Percentiles rank a stretch among this genome's conserved stretches.
Evolutionary conservation across 345 rosid species (phyloP).

Genomic region (Camelina neglecta): DNA sequence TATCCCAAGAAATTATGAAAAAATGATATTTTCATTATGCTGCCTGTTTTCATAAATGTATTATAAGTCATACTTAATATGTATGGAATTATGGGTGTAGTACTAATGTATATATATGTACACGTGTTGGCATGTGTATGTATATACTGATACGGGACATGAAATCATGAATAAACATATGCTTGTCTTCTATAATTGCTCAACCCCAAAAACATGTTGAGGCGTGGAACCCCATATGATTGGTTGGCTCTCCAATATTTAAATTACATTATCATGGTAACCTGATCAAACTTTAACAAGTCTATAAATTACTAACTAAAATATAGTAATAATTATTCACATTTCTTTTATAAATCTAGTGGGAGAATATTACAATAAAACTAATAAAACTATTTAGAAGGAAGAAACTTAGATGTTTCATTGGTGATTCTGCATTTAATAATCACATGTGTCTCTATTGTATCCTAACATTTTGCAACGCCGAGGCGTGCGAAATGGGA

Average conservation of each 20-base stretch:
- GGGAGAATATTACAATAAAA: not conserved
- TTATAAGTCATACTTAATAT: not conserved
- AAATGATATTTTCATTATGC: not conserved
- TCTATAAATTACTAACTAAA: not conserved
- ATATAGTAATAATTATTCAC: not conserved
- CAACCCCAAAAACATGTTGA: conserved; percentile 34
- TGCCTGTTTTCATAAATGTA: not conserved
- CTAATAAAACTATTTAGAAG: not conserved
- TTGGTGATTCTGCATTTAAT: conserved; percentile 8
- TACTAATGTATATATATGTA: not conserved
- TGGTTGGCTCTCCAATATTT: conserved; percentile 32
- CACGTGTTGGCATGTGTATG: conserved; percentile 40
- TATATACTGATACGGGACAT: conserved; percentile 33
- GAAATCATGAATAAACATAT: conserved; percentile 32
- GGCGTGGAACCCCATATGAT: conserved; percentile 40
- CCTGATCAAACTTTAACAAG: not conserved
- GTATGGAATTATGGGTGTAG: not conserved
- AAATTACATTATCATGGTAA: not conserved
- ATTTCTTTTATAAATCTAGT: not conserved
- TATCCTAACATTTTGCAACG: conserved; percentile 13
- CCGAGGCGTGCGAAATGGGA: conserved; percentile 24
- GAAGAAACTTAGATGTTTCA: not conserved
- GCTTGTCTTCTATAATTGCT: conserved; percentile 41
- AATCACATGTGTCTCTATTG: not conserved
- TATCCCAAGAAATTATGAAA: not conserved